A percentile compares a stretch with the other conserved stretches of the same genome.
phyloP scores from a whole-genome alignment of 768 basidiomycete species.

The Amylocystis lapponica region DNA sequence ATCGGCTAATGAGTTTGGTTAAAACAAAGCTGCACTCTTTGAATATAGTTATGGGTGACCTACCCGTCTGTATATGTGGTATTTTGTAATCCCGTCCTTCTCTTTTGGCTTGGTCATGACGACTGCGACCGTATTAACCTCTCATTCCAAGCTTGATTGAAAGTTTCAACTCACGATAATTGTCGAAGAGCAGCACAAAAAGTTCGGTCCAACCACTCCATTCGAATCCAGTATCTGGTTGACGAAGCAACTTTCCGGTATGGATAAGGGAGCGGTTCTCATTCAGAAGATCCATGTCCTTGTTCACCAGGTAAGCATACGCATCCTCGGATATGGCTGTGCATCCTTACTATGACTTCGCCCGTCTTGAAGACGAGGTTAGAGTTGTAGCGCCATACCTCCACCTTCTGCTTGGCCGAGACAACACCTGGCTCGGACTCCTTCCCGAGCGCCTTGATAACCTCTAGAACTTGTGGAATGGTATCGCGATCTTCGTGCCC shows the following conservation, averaged over 20 bases:
- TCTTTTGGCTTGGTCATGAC: conserved; percentile 86
- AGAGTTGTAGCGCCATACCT: conserved; percentile 81
- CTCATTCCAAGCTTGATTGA: neutral
- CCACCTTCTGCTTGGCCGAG: conserved; percentile 83
- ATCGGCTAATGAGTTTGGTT: conserved; percentile 56
- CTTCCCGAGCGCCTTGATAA: conserved; percentile 82
- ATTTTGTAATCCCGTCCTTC: conserved; percentile 68
- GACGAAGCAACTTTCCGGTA: conserved; percentile 75
- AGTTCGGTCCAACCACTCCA: conserved; percentile 91
- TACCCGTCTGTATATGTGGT: conserved; percentile 77
- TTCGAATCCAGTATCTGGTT: conserved; percentile 83
- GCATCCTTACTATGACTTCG: conserved; percentile 54
- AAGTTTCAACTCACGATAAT: conserved; percentile 62
- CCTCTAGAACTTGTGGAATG: conserved; percentile 81
- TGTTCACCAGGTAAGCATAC: neutral
- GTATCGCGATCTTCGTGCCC: conserved; percentile 77
- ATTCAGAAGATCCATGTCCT: conserved; percentile 88
- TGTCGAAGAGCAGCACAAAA: conserved; percentile 89
- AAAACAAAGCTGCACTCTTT: neutral
- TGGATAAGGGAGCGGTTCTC: conserved; percentile 80
- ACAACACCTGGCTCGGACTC: conserved; percentile 84
- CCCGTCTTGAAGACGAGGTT: conserved; percentile 76
- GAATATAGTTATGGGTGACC: conserved; percentile 27
- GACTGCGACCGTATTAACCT: conserved; percentile 47
- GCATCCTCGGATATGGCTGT: neutral